Base-by-base conservation (phyloP, 495 filamentous ascomycete species). In the Hypoxylon lenormandii region DNA sequence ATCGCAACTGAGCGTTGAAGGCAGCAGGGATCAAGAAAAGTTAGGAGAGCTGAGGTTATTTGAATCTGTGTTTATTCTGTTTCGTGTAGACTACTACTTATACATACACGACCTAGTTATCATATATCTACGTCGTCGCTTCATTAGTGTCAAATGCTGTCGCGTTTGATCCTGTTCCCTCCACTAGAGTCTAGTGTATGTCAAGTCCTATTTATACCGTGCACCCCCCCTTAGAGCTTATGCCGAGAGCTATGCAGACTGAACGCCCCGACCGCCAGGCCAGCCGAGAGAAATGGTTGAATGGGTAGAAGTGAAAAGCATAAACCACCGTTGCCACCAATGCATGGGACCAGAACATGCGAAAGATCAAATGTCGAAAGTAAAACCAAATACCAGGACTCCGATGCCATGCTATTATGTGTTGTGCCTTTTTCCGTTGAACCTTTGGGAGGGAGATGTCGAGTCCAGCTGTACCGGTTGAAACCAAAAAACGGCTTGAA, bases 61-160 rank as follows among this genome's bases (percentile, higher is more conserved):
- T 48, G 47, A 37, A 23, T 18, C 48, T 54, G 53, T 47, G 55
- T 65, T n/a, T n/a, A 69, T 65, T 68, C 42, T 43, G 47, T 58
- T 54, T 59, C 60, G 43, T 43, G 43, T 75, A 73, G 62, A 70
- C 64, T 70, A 69, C 66, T 64, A 61, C 55, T 52, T 72, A 75
- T 69, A 75, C 66, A 75, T 73, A 64, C 57, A 61, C 57, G 54
- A 71, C 42, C 45, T 63, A 59, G 30, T 60, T 61, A 68, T 28
- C 63, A 72, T 67, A 57, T 69, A 51, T 54, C 46, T 59, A 47
- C 47, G 52, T 54, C 52, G 21, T 67, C 54, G 59, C 69, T 63
- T 72, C 57, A 48, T 72, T 23, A 48, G 37, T 54, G 36, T 53
- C 54, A 49, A 55, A 67, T 63, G 56, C 19, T 66, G 28, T 67